A percentile compares a stretch with the other conserved stretches of the same genome.
phyloP scores from a whole-genome alignment of 345 rosid genomes.

The Excoecaria cochinchinensis region DNA sequence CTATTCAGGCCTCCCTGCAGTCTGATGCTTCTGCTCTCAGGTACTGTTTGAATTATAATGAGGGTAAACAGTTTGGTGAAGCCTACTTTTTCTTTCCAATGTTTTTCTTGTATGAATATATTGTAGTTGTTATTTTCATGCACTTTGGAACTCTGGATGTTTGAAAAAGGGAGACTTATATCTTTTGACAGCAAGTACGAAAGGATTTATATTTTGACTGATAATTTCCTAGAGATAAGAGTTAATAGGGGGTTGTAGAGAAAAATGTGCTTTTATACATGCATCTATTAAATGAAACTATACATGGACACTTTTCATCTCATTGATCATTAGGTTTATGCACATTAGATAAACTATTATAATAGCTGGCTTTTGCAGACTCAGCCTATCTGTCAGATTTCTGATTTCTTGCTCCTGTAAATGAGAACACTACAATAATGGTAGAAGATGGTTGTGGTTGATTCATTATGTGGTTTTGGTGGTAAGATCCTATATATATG shows the following conservation, averaged over 20 bases:
- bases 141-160: not conserved
- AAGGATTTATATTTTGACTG: not conserved
- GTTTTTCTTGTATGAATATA: not conserved
- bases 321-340: not conserved
- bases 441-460: not conserved
- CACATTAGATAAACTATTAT: not conserved
- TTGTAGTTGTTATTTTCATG: not conserved
- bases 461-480: not conserved
- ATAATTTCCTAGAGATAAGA: not conserved
- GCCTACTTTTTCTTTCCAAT: not conserved
- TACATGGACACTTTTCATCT: not conserved
- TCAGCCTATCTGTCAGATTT: not conserved
- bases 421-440: not conserved
- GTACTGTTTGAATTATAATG: conserved; percentile 37
- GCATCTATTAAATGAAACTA: not conserved
- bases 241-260: not conserved
- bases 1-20: conserved; percentile 84
- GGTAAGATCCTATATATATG: not conserved
- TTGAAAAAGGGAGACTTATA: not conserved
- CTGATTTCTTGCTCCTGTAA: not conserved
- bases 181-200: not conserved
- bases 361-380: not conserved
- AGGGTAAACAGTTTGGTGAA: not conserved
- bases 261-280: not conserved
- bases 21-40: conserved; percentile 84